phyloP scores from a whole-genome alignment of 2,329 filamentous ascomycete species.

The Cladosporium velox region DNA sequence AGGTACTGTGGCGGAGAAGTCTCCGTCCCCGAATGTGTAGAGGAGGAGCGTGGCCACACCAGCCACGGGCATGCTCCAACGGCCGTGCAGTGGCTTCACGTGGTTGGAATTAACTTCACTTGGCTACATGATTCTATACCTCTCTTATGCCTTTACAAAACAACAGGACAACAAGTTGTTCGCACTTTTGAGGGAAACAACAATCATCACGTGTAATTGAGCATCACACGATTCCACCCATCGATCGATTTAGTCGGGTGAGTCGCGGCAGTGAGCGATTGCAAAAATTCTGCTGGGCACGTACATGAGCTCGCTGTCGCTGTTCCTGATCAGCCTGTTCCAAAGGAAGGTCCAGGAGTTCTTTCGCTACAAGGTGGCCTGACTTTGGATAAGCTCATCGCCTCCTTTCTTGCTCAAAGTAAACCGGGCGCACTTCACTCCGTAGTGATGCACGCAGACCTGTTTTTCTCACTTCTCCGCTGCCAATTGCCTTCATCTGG shows the following conservation, averaged over 20 bases:
- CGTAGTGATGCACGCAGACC: neutral
- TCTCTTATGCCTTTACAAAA: neutral
- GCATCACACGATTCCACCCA: neutral
- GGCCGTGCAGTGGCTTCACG: neutral
- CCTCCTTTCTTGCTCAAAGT: neutral
- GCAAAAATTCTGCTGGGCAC: neutral
- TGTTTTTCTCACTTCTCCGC: neutral
- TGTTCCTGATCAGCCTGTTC: neutral
- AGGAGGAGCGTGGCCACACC: too few species aligned
- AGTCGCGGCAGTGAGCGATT: neutral
- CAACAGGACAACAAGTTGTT: neutral
- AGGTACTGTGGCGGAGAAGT: neutral
- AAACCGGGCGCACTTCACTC: neutral
- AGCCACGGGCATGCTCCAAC: neutral
- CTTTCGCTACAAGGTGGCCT: neutral
- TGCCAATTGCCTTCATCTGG: neutral
- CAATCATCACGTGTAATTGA: neutral
- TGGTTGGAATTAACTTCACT: neutral
- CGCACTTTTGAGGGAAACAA: neutral
- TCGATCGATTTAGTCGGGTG: neutral
- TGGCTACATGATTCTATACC: neutral
- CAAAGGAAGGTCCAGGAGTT: neutral
- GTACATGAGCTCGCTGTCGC: neutral
- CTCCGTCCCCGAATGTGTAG: neutral
- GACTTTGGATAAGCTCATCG: neutral